These are phyloP conservation scores for Citrus australasica DNA, from an alignment of 345 rosid species.

Conservation along the genomic window DNA sequence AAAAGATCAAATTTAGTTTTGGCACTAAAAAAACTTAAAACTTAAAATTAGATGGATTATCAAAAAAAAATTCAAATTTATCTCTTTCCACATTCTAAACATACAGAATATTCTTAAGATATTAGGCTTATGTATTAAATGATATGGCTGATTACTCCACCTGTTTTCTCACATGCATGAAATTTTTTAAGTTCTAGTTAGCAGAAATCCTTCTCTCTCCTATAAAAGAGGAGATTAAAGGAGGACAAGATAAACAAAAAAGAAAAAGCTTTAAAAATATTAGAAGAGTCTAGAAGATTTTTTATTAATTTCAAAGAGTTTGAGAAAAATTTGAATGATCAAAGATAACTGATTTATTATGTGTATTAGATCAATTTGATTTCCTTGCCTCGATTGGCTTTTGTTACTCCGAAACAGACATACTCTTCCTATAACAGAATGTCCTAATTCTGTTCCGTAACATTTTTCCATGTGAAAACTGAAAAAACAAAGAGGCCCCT, in stretches of 20 bases:
- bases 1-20: neutral
- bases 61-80: neutral
- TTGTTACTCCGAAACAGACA: neutral
- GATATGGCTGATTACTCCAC: neutral
- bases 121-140: neutral
- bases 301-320: neutral
- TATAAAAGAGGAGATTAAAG: neutral
- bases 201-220: neutral
- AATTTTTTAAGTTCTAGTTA: neutral
- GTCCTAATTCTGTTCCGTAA: neutral
- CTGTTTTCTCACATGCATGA: neutral
- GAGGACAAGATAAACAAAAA: neutral
- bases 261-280: too few relatives aligned
- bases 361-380: neutral
- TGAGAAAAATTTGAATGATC: neutral
- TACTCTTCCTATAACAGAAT: neutral
- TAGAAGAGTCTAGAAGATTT: neutral
- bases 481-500: neutral
- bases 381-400: neutral
- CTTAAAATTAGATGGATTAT: too few relatives aligned
- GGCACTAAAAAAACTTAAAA: neutral
- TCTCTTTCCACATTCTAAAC: neutral
- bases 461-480: neutral
- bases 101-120: neutral
- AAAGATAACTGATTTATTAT: neutral